A percentile compares a stretch with the other conserved stretches of the same genome.
Evolutionary conservation across 1,139 yeast genomes (phyloP).

Genomic region (Meyerozyma sp.): DNA sequence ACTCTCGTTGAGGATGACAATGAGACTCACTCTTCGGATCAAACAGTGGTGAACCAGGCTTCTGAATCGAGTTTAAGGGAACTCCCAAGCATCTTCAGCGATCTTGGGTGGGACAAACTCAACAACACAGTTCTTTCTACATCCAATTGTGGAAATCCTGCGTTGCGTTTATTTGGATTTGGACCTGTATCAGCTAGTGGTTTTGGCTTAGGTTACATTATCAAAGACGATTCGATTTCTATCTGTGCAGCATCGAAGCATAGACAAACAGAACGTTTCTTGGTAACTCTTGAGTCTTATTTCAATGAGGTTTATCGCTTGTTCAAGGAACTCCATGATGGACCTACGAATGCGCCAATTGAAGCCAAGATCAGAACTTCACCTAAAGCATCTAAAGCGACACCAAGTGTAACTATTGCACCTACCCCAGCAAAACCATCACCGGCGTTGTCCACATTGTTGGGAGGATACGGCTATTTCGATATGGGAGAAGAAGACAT

Average conservation of each 20-base stretch:
- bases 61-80: constrained; percentile 4
- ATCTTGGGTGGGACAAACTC: constrained; percentile 14
- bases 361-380: constrained; percentile 12
- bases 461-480: constrained; percentile 79
- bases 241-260: constrained; percentile 88
- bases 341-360: constrained; percentile 11
- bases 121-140: constrained; percentile 12
- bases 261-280: constrained; percentile 79
- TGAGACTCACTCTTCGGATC: constrained; percentile 13
- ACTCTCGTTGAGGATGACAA: constrained; percentile 13
- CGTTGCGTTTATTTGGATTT: constrained; percentile 81
- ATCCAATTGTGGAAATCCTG: constrained; percentile 66
- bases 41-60: constrained; percentile 14
- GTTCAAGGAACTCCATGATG: constrained; percentile 37
- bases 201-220: constrained; percentile 86
- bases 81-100: constrained; percentile 12
- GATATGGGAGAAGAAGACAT: constrained; percentile 69
- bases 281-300: constrained; percentile 68
- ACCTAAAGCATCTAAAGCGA: not conserved
- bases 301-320: constrained; percentile 58
- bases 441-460: constrained; percentile 37
- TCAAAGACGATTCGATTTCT: constrained; percentile 78
- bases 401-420: not conserved
- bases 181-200: constrained; percentile 92
- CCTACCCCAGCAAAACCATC: constrained; percentile 4